A percentile compares a stretch with the other conserved stretches of the same genome.
Conservation (phyloP, 345 rosid genomes). For the Mangifera indica region DNA sequence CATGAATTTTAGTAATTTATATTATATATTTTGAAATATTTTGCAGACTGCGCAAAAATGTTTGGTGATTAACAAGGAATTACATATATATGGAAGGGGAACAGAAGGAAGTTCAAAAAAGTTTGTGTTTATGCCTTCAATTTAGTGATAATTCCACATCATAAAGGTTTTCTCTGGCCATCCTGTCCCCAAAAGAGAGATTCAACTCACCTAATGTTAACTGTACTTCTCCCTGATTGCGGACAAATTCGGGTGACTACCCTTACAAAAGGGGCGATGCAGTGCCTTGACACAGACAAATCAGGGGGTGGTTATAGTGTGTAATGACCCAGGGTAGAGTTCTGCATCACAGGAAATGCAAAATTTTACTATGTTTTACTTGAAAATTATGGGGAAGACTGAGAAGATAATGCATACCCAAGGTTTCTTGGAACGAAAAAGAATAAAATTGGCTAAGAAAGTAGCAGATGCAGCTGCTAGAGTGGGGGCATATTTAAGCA, state of each 20-base stretch:
- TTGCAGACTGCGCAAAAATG: neutral
- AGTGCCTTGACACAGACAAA: slow-evolving; percentile 27
- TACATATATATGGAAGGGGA: neutral
- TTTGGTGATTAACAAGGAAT: neutral
- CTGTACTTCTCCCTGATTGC: slow-evolving; percentile 37
- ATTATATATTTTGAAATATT: too few species aligned
- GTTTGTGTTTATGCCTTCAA: neutral
- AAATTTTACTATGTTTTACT: neutral
- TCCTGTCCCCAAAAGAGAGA: neutral
- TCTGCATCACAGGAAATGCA: slow-evolving; percentile 17
- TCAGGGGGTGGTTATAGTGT: slow-evolving; percentile 29
- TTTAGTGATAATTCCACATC: neutral
- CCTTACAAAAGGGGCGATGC: slow-evolving; percentile 22
- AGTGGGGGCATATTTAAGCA: slow-evolving; percentile 34
- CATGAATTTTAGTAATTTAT: neutral
- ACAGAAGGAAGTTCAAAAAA: neutral
- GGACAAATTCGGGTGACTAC: slow-evolving; percentile 16
- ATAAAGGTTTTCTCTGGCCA: neutral
- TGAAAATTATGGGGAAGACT: neutral
- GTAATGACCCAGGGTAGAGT: slow-evolving; percentile 26
- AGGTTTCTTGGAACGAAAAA: slow-evolving; percentile 31
- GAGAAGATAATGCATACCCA: slow-evolving; percentile 36
- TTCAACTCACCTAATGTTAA: slow-evolving; percentile 28
- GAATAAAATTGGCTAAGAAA: slow-evolving; percentile 37
- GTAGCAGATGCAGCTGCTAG: slow-evolving; percentile 34